Evolutionary conservation across 2,329 filamentous ascomycete species (phyloP).

Genomic region (Aspergillus terreus): DNA sequence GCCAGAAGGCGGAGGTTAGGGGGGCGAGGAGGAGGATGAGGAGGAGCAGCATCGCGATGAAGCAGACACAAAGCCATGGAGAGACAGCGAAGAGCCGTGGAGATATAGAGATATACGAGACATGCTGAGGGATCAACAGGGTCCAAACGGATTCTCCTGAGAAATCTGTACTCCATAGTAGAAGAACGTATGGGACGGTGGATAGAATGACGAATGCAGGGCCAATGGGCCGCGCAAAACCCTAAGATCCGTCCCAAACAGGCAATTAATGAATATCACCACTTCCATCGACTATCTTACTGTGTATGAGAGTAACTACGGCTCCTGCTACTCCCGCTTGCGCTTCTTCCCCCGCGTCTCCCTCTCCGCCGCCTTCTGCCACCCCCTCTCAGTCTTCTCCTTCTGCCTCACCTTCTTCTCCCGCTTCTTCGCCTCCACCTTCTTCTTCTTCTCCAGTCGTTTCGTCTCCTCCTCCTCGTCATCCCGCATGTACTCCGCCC

Average conservation of each 20-base stretch:
- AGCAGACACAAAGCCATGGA: not conserved
- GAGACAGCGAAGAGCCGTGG: not conserved
- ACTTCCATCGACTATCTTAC: not conserved
- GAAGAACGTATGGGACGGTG: no score
- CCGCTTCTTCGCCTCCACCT: not conserved
- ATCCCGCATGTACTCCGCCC: conserved; percentile 19
- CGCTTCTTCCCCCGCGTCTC: not conserved
- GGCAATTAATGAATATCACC: no score
- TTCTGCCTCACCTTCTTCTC: not conserved
- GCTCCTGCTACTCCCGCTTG: not conserved
- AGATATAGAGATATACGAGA: no score
- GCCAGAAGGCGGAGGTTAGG: conserved; percentile 9
- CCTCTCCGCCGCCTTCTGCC: conserved; percentile 1
- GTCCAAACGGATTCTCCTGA: no score
- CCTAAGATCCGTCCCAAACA: no score
- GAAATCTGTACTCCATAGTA: no score
- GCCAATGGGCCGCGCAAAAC: no score
- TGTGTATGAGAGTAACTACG: no score
- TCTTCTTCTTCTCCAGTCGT: not conserved
- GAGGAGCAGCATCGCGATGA: not conserved
- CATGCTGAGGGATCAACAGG: not conserved
- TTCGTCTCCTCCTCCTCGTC: not conserved
- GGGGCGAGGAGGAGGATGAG: not conserved
- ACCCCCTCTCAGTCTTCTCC: not conserved
- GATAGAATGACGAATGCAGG: no score